Base-by-base conservation (phyloP, 2,329 filamentous ascomycete species). In the Pseudocercospora macadamiae region DNA sequence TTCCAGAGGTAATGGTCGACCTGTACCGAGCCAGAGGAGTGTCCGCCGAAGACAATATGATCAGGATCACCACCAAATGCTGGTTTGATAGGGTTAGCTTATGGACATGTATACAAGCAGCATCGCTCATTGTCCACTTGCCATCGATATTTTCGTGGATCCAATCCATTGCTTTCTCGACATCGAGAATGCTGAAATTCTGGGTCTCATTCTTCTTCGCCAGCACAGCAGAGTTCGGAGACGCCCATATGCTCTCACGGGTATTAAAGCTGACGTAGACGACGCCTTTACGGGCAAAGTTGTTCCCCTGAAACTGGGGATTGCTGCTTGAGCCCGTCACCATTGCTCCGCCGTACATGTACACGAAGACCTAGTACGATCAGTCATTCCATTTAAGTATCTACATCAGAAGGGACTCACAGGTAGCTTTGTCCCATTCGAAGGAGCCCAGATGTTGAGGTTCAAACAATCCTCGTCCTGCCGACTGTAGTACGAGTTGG, bases 1-100 rank as follows among this genome's bases (percentile, higher is more conserved):
- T 45, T 53, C 55, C 55, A 78, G 16, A 78, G 72, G 55, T 78
- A 78, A 63, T 77, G 74, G 26, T 77, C 76, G 37, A 63, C 61
- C 6, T 57, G 54, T 1, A 60, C 61, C 5, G 28, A 61, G 4
- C 75, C 75, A 0, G 74, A 77, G 0, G 74, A 74, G 63, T 77
- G 73, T 68, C 74, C 45, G 18, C 49, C 48, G 25, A 58, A 47
- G 10, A 58, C 26, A 28, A 58, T 53, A 39, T 48, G 49, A 32
- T 30, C 9, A 3, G 49, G 36, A 34, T 58, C 37, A 16, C 55
- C 55, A 18, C 48, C 55, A 32, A 54, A 58, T 14, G 49, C 55
- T 53, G 19, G 5, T 30, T 4, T 9, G 9, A 37, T 45, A 6
- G 19, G 12, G 34, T 9, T 42, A n/a, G n/a, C n/a, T n/a, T n/a